phyloP scores from a whole-genome alignment of 2,329 filamentous ascomycete species.

The Colletotrichum chrysophilum region DNA sequence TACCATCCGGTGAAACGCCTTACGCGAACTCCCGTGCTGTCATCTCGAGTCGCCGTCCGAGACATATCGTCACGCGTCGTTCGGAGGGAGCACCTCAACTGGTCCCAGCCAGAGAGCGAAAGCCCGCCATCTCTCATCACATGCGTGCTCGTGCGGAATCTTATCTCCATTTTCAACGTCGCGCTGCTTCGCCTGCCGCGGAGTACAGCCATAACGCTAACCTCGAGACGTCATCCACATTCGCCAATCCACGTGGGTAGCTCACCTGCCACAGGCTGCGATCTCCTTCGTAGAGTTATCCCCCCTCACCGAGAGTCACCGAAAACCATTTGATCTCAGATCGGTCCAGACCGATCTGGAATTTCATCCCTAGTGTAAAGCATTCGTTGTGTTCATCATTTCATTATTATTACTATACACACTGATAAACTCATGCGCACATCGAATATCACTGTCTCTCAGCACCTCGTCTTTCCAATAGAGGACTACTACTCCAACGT shows the following conservation, averaged over 20 bases:
- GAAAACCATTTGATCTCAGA: background rate
- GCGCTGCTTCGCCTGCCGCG: background rate
- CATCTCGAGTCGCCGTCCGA: background rate
- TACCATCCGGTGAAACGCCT: background rate
- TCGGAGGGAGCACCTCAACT: background rate
- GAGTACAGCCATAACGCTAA: background rate
- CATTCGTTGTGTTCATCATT: constrained; percentile 7
- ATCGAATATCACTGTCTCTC: background rate
- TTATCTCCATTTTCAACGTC: background rate
- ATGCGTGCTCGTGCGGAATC: background rate
- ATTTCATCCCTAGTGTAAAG: background rate
- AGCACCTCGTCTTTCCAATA: constrained; percentile 5
- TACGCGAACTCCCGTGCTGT: background rate
- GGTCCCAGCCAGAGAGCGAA: background rate
- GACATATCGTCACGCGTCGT: constrained; percentile 12
- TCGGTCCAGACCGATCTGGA: background rate
- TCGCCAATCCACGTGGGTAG: background rate
- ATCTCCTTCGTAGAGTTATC: background rate
- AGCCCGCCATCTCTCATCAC: background rate
- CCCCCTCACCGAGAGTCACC: background rate
- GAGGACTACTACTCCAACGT: constrained; percentile 1
- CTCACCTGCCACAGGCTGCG: background rate
- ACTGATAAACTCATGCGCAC: constrained; percentile 1
- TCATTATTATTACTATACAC: constrained; percentile 24
- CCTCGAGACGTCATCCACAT: background rate